Evolutionary conservation across 2,329 filamentous ascomycete species (phyloP), one percentile per base, ranked within the genome.

Genomic region (Thermothelomyces thermophilus): DNA sequence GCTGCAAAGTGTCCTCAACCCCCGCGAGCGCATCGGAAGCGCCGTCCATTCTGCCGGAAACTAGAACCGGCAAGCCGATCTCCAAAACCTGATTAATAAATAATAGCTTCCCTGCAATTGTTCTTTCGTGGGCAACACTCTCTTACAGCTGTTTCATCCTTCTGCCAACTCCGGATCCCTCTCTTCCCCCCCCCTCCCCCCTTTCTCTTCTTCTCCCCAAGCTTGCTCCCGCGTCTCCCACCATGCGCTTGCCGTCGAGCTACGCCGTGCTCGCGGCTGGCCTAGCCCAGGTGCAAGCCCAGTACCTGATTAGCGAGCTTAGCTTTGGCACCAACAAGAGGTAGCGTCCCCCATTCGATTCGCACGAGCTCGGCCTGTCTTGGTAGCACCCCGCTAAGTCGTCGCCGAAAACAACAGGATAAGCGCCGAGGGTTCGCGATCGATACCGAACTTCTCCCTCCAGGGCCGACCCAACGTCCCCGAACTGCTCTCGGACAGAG

Each of bases 401-500:
- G 9, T 14, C 34, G 16, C 34, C 14, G n/a, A 19, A 30, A 50
- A 34, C 17, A 46, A 58, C 57, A 84, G 83, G 60, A 80, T 93
- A 70, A 85, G 85, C 44, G 76, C 79, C 36, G 75, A 81, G 59
- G 70, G 73, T 46, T 69, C 75, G 45, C 67, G 69, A 22, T 66
- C 67, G 19, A 70, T 84, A 43, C 77, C 79, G 53, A 69, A 76
- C 64, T 84, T 79, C 63, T 65, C 68, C 51, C 66, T 81, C 54
- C 69, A 74, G 48, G 80, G 80, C 64, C 72, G 71, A 39, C 79
- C 80, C 24, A 65, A 70, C 55, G 59, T 67, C 31, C 80, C 81
- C 58, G 78, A 85, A 62, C 67, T 85, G 53, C 80, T 96, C 52
- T 95, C 90, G 58, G 91, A 97, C 74, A 89, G 90, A 66, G 65